Conservation (phyloP, 2,329 filamentous ascomycete genomes). For the Nemania sp. region DNA sequence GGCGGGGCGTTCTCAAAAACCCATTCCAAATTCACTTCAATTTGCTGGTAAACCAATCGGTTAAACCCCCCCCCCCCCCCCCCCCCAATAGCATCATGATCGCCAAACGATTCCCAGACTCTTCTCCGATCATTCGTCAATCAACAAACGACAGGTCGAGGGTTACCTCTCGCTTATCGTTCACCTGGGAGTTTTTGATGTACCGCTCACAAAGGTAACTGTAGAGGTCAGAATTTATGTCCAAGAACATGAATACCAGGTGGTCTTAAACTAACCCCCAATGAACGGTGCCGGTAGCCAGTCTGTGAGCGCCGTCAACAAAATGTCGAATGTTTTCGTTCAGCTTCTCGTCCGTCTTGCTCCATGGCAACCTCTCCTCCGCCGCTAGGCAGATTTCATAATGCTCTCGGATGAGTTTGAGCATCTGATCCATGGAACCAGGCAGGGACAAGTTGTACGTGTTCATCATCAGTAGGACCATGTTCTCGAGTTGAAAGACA, state of each 20-base stretch:
- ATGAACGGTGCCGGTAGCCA: slow-evolving; percentile 38
- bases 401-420: slow-evolving; percentile 38
- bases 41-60: too few relatives aligned
- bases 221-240: slow-evolving; percentile 8
- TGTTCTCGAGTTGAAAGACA: slow-evolving; percentile 38
- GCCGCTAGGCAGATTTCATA: slow-evolving; percentile 37
- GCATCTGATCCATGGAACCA: slow-evolving; percentile 31
- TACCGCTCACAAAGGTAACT: slow-evolving; percentile 39
- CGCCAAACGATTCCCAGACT: neutral
- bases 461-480: slow-evolving; percentile 38
- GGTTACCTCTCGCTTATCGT: slow-evolving; percentile 33
- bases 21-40: too few relatives aligned
- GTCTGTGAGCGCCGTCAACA: slow-evolving; percentile 34
- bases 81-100: neutral
- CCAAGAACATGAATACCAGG: neutral
- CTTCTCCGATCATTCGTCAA: neutral
- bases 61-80: too few relatives aligned
- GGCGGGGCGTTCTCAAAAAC: too few relatives aligned
- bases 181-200: slow-evolving; percentile 34
- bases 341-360: slow-evolving; percentile 34
- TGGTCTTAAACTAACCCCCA: slow-evolving; percentile 34
- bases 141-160: slow-evolving; percentile 34
- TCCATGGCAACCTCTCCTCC: slow-evolving; percentile 39
- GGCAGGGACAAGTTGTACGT: slow-evolving; percentile 33
- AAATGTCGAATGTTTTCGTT: slow-evolving; percentile 37